phyloP scores from a whole-genome alignment of 345 rosid genomes.

The Eucalyptus pauciflora region DNA sequence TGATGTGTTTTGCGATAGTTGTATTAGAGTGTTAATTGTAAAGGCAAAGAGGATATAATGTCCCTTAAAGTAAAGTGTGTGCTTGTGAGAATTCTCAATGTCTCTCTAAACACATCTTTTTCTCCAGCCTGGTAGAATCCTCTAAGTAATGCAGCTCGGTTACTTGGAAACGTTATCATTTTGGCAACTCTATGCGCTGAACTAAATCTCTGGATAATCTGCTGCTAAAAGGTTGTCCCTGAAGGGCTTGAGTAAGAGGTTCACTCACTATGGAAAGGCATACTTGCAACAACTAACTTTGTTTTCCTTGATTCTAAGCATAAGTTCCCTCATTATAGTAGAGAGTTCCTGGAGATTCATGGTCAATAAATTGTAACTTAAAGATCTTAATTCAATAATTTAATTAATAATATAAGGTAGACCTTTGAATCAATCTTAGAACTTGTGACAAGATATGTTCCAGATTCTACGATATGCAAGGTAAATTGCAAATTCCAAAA shows the following conservation, averaged over 20 bases:
- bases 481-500: fast-evolving
- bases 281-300: fast-evolving
- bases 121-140: fast-evolving
- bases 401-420: too few relatives aligned
- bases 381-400: too few relatives aligned
- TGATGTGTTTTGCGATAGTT: too few relatives aligned
- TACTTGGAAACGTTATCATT: too few relatives aligned
- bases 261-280: fast-evolving
- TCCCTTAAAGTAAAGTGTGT: fast-evolving
- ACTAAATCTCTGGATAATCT: fast-evolving
- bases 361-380: too few relatives aligned
- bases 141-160: fast-evolving
- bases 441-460: fast-evolving
- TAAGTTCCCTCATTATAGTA: too few relatives aligned
- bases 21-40: too few relatives aligned
- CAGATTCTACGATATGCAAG: fast-evolving
- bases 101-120: too few relatives aligned
- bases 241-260: fast-evolving
- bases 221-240: fast-evolving
- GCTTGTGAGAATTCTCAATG: fast-evolving
- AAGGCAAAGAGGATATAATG: fast-evolving
- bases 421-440: too few relatives aligned
- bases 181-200: too few relatives aligned
- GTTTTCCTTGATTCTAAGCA: fast-evolving
- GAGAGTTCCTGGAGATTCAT: too few relatives aligned